Evolutionary conservation across 2,329 filamentous ascomycete species (phyloP).

Genomic region (Zymoseptoria ardabiliae): DNA sequence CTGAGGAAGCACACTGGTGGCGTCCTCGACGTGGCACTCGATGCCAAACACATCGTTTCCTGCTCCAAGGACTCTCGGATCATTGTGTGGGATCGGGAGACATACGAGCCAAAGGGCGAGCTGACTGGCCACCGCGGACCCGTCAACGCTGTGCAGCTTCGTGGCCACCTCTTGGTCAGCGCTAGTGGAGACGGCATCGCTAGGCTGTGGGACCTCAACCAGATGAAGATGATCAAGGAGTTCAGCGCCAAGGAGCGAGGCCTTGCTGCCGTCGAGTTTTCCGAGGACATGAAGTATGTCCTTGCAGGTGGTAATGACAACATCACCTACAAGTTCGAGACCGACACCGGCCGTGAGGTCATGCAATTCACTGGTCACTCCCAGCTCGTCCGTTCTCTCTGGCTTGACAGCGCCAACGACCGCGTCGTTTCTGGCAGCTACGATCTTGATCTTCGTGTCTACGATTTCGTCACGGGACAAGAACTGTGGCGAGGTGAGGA

Average conservation of each 20-base stretch:
- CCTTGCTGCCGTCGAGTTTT: conserved; percentile 91
- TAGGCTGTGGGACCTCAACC: conserved; percentile 91
- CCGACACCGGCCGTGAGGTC: conserved; percentile 77
- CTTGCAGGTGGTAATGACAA: conserved; percentile 93
- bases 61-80: conserved; percentile 95
- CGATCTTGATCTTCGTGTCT: conserved; percentile 92
- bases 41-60: conserved; percentile 86
- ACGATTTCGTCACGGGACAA: conserved; percentile 73
- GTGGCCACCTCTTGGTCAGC: conserved; percentile 84
- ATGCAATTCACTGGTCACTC: conserved; percentile 75
- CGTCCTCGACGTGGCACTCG: conserved; percentile 88
- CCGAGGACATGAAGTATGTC: conserved; percentile 86
- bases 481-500: conserved; percentile 79
- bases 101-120: conserved; percentile 66
- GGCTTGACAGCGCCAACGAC: conserved; percentile 80
- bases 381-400: conserved; percentile 78
- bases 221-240: conserved; percentile 80
- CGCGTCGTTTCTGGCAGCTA: conserved; percentile 89
- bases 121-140: conserved; percentile 81
- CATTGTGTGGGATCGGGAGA: conserved; percentile 85
- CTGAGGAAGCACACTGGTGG: conserved; percentile 75
- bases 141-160: conserved; percentile 92
- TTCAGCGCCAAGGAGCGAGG: conserved; percentile 87
- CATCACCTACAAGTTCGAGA: conserved; percentile 92
- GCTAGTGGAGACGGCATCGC: conserved; percentile 90